phyloP scores from a whole-genome alignment of 225 moss, liverwort and hornwort genomes.

The Asterella californica region DNA sequence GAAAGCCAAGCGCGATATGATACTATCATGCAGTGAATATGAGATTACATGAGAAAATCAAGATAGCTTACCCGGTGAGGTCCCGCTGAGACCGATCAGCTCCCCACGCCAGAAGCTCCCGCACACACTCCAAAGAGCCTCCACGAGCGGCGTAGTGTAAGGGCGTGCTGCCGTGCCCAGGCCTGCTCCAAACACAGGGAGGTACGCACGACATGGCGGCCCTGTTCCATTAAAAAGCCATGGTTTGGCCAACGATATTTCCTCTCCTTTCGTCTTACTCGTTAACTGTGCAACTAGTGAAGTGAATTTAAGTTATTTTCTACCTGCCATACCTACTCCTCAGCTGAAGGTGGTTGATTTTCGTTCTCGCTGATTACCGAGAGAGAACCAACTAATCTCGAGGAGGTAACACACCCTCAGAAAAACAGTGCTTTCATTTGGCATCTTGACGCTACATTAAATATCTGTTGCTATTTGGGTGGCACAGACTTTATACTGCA shows the following conservation, averaged over 20 bases:
- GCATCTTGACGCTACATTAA: neutral
- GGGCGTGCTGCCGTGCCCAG: slow-evolving; percentile 46
- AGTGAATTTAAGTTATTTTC: neutral
- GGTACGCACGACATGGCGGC: neutral
- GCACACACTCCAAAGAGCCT: slow-evolving; percentile 51
- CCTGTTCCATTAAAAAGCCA: neutral
- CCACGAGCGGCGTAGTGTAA: slow-evolving; percentile 53
- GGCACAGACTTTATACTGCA: no score
- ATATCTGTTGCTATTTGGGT: no score
- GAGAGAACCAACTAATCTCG: neutral
- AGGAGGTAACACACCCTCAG: neutral
- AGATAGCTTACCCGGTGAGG: slow-evolving; percentile 36
- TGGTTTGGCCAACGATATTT: neutral
- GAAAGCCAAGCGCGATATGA: neutral
- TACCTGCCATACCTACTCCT: neutral
- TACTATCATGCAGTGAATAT: neutral
- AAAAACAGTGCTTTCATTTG: neutral
- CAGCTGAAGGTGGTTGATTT: neutral
- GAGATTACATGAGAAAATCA: neutral
- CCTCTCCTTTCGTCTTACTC: neutral
- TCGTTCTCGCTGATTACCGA: no score
- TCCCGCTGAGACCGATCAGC: slow-evolving; percentile 49
- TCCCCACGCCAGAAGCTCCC: slow-evolving; percentile 61
- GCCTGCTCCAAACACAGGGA: slow-evolving; percentile 31
- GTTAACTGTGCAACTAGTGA: neutral